Evolutionary conservation across 495 filamentous ascomycete genomes (phyloP).

Genomic region (Haplographium delicatum): DNA sequence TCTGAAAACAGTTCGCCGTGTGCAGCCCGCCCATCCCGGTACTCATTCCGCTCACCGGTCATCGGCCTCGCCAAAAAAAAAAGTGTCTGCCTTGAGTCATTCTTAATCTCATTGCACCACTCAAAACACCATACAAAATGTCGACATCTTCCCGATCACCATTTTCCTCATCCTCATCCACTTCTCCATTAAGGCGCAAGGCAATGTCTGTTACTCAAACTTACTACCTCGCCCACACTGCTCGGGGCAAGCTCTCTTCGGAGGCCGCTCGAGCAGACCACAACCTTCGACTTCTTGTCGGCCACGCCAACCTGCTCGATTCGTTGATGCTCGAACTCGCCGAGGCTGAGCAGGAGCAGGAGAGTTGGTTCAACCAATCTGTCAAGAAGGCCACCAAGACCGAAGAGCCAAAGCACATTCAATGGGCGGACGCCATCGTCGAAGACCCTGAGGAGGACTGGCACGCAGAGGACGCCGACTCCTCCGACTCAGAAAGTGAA

Average conservation of each 20-base stretch:
- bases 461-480: slow-evolving; percentile 55
- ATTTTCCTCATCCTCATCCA: slow-evolving; percentile 18
- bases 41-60: slow-evolving; percentile 2
- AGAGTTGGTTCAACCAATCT: slow-evolving; percentile 96
- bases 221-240: slow-evolving; percentile 95
- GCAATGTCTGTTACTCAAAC: slow-evolving; percentile 97
- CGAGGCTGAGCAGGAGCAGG: slow-evolving; percentile 92
- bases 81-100: slow-evolving; percentile 20
- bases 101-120: slow-evolving; percentile 13
- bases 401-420: slow-evolving; percentile 63
- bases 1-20: background rate
- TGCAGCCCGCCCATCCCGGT: background rate
- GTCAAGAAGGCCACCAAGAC: slow-evolving; percentile 65
- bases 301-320: slow-evolving; percentile 97
- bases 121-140: slow-evolving; percentile 21
- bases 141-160: slow-evolving; percentile 28
- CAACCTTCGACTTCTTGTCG: slow-evolving; percentile 86
- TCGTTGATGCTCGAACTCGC: slow-evolving; percentile 91
- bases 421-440: slow-evolving; percentile 78
- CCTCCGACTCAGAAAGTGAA: slow-evolving; percentile 47
- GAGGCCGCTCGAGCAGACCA: slow-evolving; percentile 89
- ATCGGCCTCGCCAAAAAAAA: slow-evolving; percentile 18
- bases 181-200: slow-evolving; percentile 35
- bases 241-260: slow-evolving; percentile 86
- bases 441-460: slow-evolving; percentile 68